phyloP scores from a whole-genome alignment of 202 grass and related monocot genomes.

The Alloteropsis angusta region DNA sequence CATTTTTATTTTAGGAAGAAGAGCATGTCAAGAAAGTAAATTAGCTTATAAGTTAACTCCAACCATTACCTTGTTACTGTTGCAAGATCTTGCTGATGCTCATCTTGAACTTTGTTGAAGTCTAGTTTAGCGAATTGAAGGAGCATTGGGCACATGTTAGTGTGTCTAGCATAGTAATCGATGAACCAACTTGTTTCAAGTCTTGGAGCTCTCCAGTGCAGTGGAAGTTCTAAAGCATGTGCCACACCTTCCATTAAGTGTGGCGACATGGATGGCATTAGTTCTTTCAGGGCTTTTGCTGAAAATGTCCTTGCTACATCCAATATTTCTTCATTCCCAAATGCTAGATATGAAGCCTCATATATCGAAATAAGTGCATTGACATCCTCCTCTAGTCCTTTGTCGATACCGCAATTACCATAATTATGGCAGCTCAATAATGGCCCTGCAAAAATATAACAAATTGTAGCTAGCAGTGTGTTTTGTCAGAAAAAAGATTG shows the following conservation, averaged over 20 bases:
- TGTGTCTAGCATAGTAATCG: constrained; percentile 6
- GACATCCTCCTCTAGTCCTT: background rate
- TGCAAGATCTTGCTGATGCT: constrained; percentile 19
- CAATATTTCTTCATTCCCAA: constrained; percentile 15
- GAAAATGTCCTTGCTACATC: constrained; percentile 16
- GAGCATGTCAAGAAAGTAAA: background rate
- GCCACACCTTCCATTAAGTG: background rate
- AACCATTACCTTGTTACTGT: constrained; percentile 16
- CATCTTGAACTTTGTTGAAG: constrained; percentile 33
- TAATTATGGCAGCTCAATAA: background rate
- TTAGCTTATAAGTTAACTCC: background rate
- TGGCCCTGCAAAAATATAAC: background rate
- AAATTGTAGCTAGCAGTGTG: too few relatives aligned
- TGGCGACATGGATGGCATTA: background rate
- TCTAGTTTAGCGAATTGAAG: constrained; percentile 31
- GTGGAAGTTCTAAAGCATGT: constrained; percentile 30
- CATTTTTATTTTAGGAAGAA: background rate
- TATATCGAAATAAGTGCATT: constrained; percentile 23
- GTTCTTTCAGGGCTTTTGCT: background rate
- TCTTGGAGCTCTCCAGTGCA: constrained; percentile 40
- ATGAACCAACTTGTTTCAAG: constrained; percentile 43
- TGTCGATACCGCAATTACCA: background rate
- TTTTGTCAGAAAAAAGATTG: too few relatives aligned
- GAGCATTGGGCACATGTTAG: background rate
- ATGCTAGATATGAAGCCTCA: constrained; percentile 28